Evolutionary conservation across 495 filamentous ascomycete species (phyloP).

Genomic region (Chlorociboria aeruginascens): DNA sequence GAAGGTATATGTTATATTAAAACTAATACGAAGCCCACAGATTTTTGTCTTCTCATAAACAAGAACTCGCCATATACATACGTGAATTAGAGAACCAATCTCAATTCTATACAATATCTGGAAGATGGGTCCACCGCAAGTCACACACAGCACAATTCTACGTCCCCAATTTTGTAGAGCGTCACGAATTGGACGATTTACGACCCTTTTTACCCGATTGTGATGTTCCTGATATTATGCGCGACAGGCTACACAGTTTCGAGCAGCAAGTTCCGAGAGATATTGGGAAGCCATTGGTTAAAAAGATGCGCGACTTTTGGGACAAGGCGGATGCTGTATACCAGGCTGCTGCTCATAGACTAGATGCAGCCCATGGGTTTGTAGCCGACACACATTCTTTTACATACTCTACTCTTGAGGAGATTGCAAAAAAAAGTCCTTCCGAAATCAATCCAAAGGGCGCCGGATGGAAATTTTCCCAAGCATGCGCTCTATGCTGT

Average conservation of each 20-base stretch:
- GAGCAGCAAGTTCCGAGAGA: constrained; percentile 39
- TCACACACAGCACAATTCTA: constrained; percentile 41
- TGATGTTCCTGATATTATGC: constrained; percentile 24
- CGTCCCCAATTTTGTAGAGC: constrained; percentile 49
- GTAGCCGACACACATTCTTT: constrained; percentile 35
- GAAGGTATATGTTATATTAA: not conserved
- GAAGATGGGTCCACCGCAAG: constrained; percentile 55
- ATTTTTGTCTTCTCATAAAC: constrained; percentile 25
- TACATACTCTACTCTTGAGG: constrained; percentile 45
- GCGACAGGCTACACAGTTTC: constrained; percentile 35
- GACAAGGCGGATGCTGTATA: constrained; percentile 37
- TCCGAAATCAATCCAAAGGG: not conserved
- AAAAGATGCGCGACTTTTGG: constrained; percentile 40
- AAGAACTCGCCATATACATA: constrained; percentile 57
- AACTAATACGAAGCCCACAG: constrained; percentile 7
- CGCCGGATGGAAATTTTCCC: constrained; percentile 27
- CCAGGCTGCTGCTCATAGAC: constrained; percentile 31
- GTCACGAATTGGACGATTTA: constrained; percentile 44
- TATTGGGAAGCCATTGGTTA: constrained; percentile 34
- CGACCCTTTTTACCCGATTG: constrained; percentile 48
- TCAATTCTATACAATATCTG: constrained; percentile 63
- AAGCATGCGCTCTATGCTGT: constrained; percentile 52
- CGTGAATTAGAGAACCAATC: constrained; percentile 45
- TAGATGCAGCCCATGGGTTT: constrained; percentile 37
- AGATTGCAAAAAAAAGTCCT: constrained; percentile 46